phyloP scores from a whole-genome alignment of 2,329 filamentous ascomycete species.

The Botrytis tulipae region DNA sequence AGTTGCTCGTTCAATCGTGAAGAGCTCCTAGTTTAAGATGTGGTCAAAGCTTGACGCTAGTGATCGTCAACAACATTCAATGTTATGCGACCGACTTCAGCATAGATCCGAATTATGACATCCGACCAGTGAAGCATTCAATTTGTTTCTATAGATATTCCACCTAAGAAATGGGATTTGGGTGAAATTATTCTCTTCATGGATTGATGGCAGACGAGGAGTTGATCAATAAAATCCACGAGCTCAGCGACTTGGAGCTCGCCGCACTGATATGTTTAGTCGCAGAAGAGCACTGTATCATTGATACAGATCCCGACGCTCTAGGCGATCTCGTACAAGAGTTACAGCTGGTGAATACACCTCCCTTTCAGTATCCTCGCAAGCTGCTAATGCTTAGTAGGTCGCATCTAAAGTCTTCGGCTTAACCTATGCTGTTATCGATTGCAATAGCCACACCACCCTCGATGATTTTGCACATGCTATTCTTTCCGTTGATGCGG shows the following conservation, averaged over 20 bases:
- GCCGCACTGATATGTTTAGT: slow-evolving; percentile 80
- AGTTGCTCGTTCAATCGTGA: slow-evolving; percentile 13
- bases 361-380: neutral
- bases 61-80: slow-evolving; percentile 20
- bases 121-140: slow-evolving; percentile 1
- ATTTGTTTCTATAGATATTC: neutral
- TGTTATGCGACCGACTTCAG: slow-evolving; percentile 23
- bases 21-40: slow-evolving; percentile 28
- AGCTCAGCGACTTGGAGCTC: slow-evolving; percentile 83
- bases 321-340: slow-evolving; percentile 71
- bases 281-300: slow-evolving; percentile 81
- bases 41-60: slow-evolving; percentile 36
- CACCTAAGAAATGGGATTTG: slow-evolving; percentile 19
- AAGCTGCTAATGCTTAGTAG: slow-evolving; percentile 42
- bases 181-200: slow-evolving; percentile 10
- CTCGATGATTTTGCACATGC: slow-evolving; percentile 77
- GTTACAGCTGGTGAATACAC: slow-evolving; percentile 59
- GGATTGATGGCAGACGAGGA: slow-evolving; percentile 58
- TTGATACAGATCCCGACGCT: slow-evolving; percentile 65
- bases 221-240: slow-evolving; percentile 68
- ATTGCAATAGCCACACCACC: slow-evolving; percentile 71
- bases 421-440: slow-evolving; percentile 65
- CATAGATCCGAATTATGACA: slow-evolving; percentile 1
- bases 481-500: slow-evolving; percentile 45
- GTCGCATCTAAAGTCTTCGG: slow-evolving; percentile 70